These are phyloP conservation scores for Capsicum rhomboideum DNA, from an alignment of 257 asterid species.

Conservation along the genomic window DNA sequence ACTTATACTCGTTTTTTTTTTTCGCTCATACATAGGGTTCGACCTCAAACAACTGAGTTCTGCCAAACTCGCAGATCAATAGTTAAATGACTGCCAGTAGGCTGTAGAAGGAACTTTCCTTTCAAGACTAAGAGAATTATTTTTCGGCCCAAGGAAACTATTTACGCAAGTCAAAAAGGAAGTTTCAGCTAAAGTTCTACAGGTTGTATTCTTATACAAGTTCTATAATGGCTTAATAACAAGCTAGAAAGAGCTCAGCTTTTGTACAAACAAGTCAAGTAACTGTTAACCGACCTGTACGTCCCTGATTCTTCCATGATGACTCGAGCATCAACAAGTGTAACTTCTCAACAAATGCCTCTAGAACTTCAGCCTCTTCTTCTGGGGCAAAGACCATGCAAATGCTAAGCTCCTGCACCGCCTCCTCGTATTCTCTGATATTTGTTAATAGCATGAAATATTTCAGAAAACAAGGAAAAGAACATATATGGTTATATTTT, in stretches of 20 bases:
- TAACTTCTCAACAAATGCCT: constrained; percentile 71
- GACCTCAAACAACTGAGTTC: neutral
- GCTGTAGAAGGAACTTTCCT: neutral
- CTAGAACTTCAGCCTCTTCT: constrained; percentile 69
- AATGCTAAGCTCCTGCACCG: constrained; percentile 92
- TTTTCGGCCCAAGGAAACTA: neutral
- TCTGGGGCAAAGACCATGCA: constrained; percentile 97
- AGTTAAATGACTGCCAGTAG: no score
- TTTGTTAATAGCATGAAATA: neutral
- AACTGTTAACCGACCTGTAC: constrained; percentile 39
- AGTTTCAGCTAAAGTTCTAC: neutral
- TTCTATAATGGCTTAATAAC: neutral
- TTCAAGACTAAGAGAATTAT: neutral
- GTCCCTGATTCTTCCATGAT: constrained; percentile 58
- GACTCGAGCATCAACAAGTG: constrained; percentile 61
- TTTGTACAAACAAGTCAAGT: constrained; percentile 23
- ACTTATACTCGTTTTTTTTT: no score
- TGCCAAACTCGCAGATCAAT: neutral
- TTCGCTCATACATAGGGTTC: neutral
- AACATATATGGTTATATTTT: neutral
- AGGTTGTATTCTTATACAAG: neutral
- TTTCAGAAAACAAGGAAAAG: neutral
- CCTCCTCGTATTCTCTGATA: constrained; percentile 70
- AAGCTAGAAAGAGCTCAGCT: neutral
- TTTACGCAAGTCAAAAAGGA: neutral